These are phyloP conservation scores for Dictyostelium brefeldianum DNA, from an alignment of 78 protist species.

Conservation along the genomic window DNA sequence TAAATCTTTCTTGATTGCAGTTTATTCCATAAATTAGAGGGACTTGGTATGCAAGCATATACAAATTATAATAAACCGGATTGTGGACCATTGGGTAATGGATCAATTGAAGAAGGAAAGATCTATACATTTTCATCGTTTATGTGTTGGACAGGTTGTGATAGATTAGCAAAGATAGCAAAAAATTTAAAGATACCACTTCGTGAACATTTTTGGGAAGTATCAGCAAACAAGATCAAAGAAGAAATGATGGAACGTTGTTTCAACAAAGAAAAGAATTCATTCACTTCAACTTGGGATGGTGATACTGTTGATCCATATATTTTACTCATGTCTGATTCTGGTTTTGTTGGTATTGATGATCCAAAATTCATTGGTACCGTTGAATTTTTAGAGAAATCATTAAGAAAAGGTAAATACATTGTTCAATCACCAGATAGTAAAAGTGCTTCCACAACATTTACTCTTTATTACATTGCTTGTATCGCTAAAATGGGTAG, in stretches of 20 bases:
- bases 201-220: constrained; percentile 60
- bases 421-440: constrained; percentile 21
- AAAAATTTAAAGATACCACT: constrained; percentile 36
- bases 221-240: constrained; percentile 72
- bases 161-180: constrained; percentile 83
- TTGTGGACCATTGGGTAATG: constrained; percentile 69
- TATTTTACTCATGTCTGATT: constrained; percentile 51
- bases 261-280: constrained; percentile 38
- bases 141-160: constrained; percentile 87
- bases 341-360: constrained; percentile 42
- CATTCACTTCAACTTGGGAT: constrained; percentile 41
- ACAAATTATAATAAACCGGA: constrained; percentile 83
- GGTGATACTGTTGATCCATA: constrained; percentile 81
- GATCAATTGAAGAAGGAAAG: constrained; percentile 50
- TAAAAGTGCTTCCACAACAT: constrained; percentile 26
- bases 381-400: constrained; percentile 45
- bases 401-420: constrained; percentile 26
- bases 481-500: constrained; percentile 67
- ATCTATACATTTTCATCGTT: constrained; percentile 70
- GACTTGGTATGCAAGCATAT: constrained; percentile 72
- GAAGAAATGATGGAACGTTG: constrained; percentile 42
- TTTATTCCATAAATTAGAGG: constrained; percentile 80
- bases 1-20: not conserved
- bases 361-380: constrained; percentile 62
- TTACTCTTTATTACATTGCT: constrained; percentile 43